A percentile compares a stretch with the other conserved stretches of the same genome.
phyloP scores from a whole-genome alignment of 345 rosid genomes.

The Syzygium aqueum region DNA sequence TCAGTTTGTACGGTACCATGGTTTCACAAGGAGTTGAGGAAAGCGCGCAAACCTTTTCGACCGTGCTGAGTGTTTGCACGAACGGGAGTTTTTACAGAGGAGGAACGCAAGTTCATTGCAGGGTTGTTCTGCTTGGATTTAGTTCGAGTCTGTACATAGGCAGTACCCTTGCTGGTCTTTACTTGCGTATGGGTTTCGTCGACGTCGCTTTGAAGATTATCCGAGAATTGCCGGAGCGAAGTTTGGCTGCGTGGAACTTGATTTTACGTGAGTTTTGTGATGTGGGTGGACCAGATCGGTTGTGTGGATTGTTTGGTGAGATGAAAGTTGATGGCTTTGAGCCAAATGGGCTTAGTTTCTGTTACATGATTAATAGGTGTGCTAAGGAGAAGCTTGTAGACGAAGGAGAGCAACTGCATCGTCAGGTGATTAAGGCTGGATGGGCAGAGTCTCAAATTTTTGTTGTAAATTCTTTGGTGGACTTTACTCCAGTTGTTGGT shows the following conservation, averaged over 20 bases:
- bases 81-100: conserved; percentile 25
- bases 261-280: conserved; percentile 42
- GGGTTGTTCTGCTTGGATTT: conserved; percentile 52
- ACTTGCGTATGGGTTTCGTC: conserved; percentile 29
- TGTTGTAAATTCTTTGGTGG: conserved; percentile 61
- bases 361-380: conserved; percentile 60
- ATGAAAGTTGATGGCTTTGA: conserved; percentile 39
- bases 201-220: conserved; percentile 45
- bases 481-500: conserved; percentile 56
- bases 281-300: conserved; percentile 17
- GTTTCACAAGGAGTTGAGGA: conserved; percentile 44
- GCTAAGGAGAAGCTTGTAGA: conserved; percentile 23
- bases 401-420: conserved; percentile 72
- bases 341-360: conserved; percentile 55
- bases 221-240: conserved; percentile 53
- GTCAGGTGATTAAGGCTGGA: conserved; percentile 48
- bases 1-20: conserved; percentile 44
- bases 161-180: conserved; percentile 55
- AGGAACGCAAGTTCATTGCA: conserved; percentile 67
- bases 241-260: conserved; percentile 50
- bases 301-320: conserved; percentile 27
- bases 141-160: conserved; percentile 40
- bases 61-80: conserved; percentile 55
- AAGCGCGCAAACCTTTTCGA: conserved; percentile 55
- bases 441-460: conserved; percentile 39